phyloP scores from a whole-genome alignment of 2,329 filamentous ascomycete species.

The Fusarium sp. region DNA sequence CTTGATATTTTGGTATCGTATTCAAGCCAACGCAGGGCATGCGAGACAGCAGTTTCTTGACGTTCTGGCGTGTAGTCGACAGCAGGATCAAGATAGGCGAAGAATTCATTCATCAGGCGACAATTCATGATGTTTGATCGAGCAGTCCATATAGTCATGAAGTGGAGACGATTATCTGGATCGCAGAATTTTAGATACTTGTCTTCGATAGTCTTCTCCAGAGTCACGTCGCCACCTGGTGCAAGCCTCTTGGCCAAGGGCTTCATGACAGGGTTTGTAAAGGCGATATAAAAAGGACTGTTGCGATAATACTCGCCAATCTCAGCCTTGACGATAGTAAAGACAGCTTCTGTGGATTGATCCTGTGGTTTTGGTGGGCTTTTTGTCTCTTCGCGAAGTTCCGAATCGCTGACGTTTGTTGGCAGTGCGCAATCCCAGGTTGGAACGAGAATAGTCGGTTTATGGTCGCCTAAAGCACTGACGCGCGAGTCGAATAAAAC shows the following conservation, averaged over 20 bases:
- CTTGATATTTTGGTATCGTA: constrained; percentile 51
- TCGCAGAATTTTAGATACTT: constrained; percentile 59
- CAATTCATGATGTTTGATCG: constrained; percentile 59
- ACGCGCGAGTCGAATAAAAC: constrained; percentile 67
- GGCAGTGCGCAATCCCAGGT: constrained; percentile 58
- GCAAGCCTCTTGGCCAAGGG: constrained; percentile 39
- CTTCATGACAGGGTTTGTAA: constrained; percentile 50
- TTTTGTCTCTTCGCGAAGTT: constrained; percentile 57
- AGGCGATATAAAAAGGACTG: constrained; percentile 49
- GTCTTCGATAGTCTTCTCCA: constrained; percentile 58
- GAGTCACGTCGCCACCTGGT: constrained; percentile 35
- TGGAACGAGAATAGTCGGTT: constrained; percentile 46
- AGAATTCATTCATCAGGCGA: constrained; percentile 62
- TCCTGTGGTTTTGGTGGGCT: constrained; percentile 44
- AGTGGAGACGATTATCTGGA: constrained; percentile 53
- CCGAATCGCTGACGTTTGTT: constrained; percentile 59
- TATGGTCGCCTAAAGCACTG: constrained; percentile 60
- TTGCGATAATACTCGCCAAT: constrained; percentile 54
- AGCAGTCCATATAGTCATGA: constrained; percentile 53
- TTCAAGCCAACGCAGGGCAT: constrained; percentile 52
- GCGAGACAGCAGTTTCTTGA: constrained; percentile 45
- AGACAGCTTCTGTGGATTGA: constrained; percentile 56
- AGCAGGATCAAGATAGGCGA: constrained; percentile 38
- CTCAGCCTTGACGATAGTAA: constrained; percentile 54
- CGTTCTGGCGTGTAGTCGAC: constrained; percentile 43